Base-by-base conservation (phyloP, 495 filamentous ascomycete genomes). In the Geoglossum glabrum region DNA sequence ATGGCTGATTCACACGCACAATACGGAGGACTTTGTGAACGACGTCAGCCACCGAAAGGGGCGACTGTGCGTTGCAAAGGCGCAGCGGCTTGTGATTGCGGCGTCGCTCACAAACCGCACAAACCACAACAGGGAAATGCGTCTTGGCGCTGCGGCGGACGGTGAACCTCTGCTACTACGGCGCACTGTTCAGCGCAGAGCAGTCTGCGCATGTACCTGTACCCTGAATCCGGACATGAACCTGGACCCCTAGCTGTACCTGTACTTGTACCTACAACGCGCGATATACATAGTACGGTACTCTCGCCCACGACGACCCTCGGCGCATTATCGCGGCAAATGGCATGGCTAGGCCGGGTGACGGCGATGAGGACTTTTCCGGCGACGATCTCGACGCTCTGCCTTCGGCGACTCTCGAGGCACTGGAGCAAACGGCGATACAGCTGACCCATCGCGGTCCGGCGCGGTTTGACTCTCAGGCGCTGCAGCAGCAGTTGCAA, bases 311-410 rank as follows among this genome's bases (percentile, higher is more conserved):
- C 36, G 13, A 17, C 7, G 3, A 17, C 13, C 13, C 13, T 40
- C 23, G 11, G n/a, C 54, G 17, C 9, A 38, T 11, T 26, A 38
- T 11, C 21, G n/a, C 40, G 26, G 17, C 26, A 8, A 47, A 63
- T 71, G 73, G 73, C 66, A 81, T 80, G 78, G 77, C 77, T 64
- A 70, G 71, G 60, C 70, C 59, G 50, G 56, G 70, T 71, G 78
- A 77, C 52, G 70, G 74, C 62, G 79, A 83, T 66, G 81, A 82
- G 56, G 75, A 73, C 65, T 83, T 82, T 69, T 80, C 74, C 60
- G 83, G 83, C 66, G 77, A 83, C 64, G 76, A 74, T 62, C 71
- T 81, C 61, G 79, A 81, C 62, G 72, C 70, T 57, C 66, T 83
- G 50, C 76, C 78, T 46, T 62, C 71, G 26, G 68, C 76, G 60